Evolutionary conservation across 495 filamentous ascomycete genomes (phyloP).

Genomic region (Talaromyces trachyspermus): DNA sequence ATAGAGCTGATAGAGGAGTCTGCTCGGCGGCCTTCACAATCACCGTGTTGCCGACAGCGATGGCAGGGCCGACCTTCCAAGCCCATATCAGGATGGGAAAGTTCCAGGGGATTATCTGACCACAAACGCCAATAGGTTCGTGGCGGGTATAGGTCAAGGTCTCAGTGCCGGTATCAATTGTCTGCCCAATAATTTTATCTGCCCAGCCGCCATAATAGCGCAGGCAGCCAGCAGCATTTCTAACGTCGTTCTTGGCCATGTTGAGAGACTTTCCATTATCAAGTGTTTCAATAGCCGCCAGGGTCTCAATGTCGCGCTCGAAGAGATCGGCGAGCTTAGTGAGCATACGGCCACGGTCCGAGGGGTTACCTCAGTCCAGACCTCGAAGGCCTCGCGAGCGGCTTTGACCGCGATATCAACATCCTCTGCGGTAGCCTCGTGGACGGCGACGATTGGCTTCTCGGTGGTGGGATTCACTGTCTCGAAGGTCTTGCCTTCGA

Average conservation of each 20-base stretch:
- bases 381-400: constrained; percentile 83
- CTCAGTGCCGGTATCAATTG: constrained; percentile 70
- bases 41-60: constrained; percentile 82
- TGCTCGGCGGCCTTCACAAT: constrained; percentile 95
- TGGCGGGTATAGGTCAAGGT: constrained; percentile 74
- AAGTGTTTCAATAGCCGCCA: constrained; percentile 79
- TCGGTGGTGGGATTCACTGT: constrained; percentile 62
- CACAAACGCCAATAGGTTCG: constrained; percentile 73
- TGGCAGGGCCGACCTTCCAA: constrained; percentile 82
- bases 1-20: constrained; percentile 83
- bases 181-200: constrained; percentile 91
- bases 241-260: constrained; percentile 74
- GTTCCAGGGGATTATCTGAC: constrained; percentile 85
- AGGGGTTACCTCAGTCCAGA: constrained; percentile 70
- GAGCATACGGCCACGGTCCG: constrained; percentile 66
- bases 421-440: constrained; percentile 87
- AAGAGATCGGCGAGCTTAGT: constrained; percentile 78
- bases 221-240: constrained; percentile 53
- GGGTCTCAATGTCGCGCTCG: constrained; percentile 70
- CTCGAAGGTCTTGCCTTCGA: constrained; percentile 67
- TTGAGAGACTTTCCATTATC: constrained; percentile 92
- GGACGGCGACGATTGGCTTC: constrained; percentile 64
- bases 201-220: constrained; percentile 97
- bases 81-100: constrained; percentile 81
- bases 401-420: constrained; percentile 77